Conservation (phyloP, 768 basidiomycete species). For the Russula sp. region DNA sequence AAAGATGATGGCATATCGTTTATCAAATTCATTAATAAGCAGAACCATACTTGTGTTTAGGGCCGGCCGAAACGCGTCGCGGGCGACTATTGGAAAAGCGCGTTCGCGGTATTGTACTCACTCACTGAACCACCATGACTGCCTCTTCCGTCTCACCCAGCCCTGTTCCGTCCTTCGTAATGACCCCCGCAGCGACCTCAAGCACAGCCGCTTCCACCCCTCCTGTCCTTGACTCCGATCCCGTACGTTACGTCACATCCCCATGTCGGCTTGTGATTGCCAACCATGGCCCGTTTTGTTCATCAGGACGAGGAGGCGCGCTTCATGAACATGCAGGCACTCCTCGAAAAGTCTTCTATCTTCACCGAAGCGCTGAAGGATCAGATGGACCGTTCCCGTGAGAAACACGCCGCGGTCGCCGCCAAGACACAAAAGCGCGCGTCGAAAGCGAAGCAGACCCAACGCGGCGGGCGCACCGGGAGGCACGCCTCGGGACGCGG, state of each 20-base stretch:
- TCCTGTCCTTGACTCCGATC: constrained; percentile 11
- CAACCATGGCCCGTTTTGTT: not conserved
- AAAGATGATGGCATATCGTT: no score
- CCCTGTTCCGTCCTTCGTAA: constrained; percentile 7
- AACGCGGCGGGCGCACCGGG: not conserved
- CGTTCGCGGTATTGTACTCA: not conserved
- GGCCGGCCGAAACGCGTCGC: constrained; percentile 19
- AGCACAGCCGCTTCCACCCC: constrained; percentile 16
- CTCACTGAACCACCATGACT: constrained; percentile 1
- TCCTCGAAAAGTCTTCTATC: constrained; percentile 72
- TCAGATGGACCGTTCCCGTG: constrained; percentile 54
- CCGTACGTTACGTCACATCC: not conserved
- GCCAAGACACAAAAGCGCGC: constrained; percentile 21
- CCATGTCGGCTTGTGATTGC: no score
- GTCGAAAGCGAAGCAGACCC: constrained; percentile 2
- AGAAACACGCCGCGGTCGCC: constrained; percentile 17
- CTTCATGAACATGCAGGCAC: constrained; percentile 49
- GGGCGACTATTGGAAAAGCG: not conserved
- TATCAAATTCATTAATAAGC: not conserved
- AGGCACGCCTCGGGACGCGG: constrained; percentile 6
- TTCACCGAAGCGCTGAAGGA: constrained; percentile 66
- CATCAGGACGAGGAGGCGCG: constrained; percentile 47
- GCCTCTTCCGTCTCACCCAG: constrained; percentile 1
- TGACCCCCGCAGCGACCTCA: constrained; percentile 4
- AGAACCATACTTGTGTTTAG: constrained; percentile 19